Conservation (phyloP, 83 land plant genomes). For the Picea mariana region DNA sequence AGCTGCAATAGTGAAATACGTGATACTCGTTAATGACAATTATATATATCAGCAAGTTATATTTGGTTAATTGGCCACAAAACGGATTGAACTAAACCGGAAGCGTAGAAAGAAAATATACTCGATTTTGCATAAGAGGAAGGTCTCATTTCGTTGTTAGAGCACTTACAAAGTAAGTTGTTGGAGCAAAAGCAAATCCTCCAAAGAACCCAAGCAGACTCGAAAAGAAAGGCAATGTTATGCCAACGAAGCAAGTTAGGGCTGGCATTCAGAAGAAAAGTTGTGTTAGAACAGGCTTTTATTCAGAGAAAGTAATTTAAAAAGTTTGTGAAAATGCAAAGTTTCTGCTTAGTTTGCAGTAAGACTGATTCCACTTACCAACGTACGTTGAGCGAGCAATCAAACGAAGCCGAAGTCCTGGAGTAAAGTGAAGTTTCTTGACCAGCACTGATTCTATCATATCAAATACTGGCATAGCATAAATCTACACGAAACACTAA, state of each 20-base stretch:
- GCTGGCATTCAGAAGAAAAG: constrained; percentile 31
- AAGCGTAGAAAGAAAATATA: too few species aligned
- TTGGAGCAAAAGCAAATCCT: constrained; percentile 94
- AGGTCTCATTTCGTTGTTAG: too few species aligned
- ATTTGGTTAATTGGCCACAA: neutral
- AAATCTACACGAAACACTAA: constrained; percentile 49
- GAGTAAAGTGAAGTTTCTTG: constrained; percentile 44
- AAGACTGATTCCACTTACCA: constrained; percentile 42
- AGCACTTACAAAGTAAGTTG: constrained; percentile 79
- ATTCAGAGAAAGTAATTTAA: neutral
- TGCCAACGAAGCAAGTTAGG: constrained; percentile 64
- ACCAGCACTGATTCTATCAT: constrained; percentile 86
- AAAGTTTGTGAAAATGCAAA: neutral
- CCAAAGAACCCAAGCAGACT: constrained; percentile 88
- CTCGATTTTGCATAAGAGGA: constrained; percentile 27
- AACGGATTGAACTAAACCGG: constrained; percentile 4
- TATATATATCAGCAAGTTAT: neutral
- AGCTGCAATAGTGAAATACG: constrained; percentile 44
- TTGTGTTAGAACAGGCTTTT: neutral
- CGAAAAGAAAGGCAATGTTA: constrained; percentile 85
- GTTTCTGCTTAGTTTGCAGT: neutral
- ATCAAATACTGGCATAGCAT: constrained; percentile 94
- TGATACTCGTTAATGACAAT: neutral
- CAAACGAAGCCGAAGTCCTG: constrained; percentile 35
- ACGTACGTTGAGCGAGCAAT: constrained; percentile 40